Base-by-base conservation (phyloP, 768 basidiomycete genomes). In the Naematelia encephala region DNA sequence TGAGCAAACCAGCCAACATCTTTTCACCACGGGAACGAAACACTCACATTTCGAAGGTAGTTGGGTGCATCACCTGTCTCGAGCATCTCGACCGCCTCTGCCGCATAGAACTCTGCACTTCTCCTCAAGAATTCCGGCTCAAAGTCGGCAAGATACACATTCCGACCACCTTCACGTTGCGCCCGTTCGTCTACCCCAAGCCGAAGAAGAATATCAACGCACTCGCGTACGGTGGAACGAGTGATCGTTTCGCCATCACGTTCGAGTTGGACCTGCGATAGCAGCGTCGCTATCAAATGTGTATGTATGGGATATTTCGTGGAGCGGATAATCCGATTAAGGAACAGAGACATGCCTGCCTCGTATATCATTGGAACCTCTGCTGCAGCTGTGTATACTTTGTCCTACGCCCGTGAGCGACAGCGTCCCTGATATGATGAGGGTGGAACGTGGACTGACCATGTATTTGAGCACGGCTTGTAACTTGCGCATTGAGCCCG, bases 401-500 rank as follows among this genome's bases (percentile, higher is more conserved):
- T 89, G 80, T 99, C 96, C 96, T 99, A 71, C 23, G 16, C 28
- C 8, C 8, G 8, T 39, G 8, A 39, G 34, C 16, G 16, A n/a
- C n/a, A n/a, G n/a, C n/a, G n/a, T n/a, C n/a, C n/a, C n/a, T n/a
- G n/a, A n/a, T n/a, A n/a, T n/a, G n/a, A n/a, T n/a, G n/a, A n/a
- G n/a, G n/a, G n/a, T 28, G 25, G 42, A 28, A 39, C 49, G 25
- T n/a, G 3, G 39, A 78, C 84, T 56, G 68, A 96, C 96, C 92
- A 99, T 96, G 73, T 99, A 99, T 72, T 89, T 91, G 64, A 98
- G 80, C 43, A 99, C 84, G 76, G 92, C 91, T 11, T 87, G 84
- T 59, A 99, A 76, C 75, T 93, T 90, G 25, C 82, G 80, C 89
- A 97, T 90, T 74, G 86, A 90, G 11, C 86, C 85, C 3, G 81